Percentiles rank a stretch among this genome's conserved stretches.
Conservation (phyloP, 179 eudicot genomes). For the Silene vulgaris region DNA sequence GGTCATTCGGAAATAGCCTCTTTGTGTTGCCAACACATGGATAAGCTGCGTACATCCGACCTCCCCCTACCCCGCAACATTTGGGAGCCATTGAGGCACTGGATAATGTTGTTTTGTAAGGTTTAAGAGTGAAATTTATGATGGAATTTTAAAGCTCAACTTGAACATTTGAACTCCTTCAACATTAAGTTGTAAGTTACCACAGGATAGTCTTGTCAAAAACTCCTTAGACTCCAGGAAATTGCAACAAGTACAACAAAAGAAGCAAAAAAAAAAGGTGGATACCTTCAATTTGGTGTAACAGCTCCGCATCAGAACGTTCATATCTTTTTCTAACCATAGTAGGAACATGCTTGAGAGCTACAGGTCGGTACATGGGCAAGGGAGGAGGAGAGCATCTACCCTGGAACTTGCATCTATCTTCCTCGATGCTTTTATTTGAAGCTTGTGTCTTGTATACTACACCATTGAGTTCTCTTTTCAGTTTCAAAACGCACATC, state of each 20-base stretch:
- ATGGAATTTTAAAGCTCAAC: not conserved
- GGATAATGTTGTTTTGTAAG: too few relatives aligned
- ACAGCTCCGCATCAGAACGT: not conserved
- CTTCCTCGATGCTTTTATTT: not conserved
- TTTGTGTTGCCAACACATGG: too few relatives aligned
- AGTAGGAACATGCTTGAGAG: conserved; percentile 26
- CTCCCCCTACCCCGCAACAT: too few relatives aligned
- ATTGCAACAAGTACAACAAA: not conserved
- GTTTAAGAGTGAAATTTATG: not conserved
- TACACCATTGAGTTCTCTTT: not conserved
- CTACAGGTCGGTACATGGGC: conserved; percentile 20
- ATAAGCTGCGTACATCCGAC: too few relatives aligned
- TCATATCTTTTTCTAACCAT: conserved; percentile 22
- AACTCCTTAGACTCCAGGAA: not conserved
- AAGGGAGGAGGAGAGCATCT: conserved; percentile 15
- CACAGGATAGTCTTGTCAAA: not conserved
- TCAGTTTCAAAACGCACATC: not conserved
- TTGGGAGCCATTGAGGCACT: too few relatives aligned
- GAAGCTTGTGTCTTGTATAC: not conserved
- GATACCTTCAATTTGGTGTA: conserved; percentile 5
- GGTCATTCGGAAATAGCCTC: too few relatives aligned
- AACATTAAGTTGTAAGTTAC: not conserved
- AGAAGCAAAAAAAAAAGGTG: not conserved
- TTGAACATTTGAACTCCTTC: not conserved
- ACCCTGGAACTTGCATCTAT: not conserved